Conservation (phyloP, 2,329 filamentous ascomycete genomes). For the Paecilomyces sp. region DNA sequence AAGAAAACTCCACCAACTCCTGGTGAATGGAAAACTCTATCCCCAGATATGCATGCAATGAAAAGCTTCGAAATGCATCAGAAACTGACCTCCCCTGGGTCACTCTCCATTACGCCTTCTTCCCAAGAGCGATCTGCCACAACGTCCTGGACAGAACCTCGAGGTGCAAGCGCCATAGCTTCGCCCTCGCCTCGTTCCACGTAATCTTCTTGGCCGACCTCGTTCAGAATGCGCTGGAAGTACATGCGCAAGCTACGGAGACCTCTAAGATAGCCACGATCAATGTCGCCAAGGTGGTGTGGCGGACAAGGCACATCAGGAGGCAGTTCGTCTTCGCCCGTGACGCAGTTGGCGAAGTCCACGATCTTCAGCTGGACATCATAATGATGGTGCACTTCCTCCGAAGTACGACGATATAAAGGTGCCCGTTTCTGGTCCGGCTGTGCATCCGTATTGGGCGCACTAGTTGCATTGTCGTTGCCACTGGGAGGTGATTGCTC, state of each 20-base stretch:
- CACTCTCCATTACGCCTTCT: slow-evolving; percentile 35
- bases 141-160: slow-evolving; percentile 21
- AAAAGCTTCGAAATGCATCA: slow-evolving; percentile 11
- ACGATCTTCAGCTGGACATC: slow-evolving; percentile 83
- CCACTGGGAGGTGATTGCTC: slow-evolving; percentile 33
- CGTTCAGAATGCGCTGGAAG: slow-evolving; percentile 78
- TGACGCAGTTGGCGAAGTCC: slow-evolving; percentile 96
- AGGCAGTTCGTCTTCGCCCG: slow-evolving; percentile 63
- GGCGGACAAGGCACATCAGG: slow-evolving; percentile 67
- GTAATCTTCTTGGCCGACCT: slow-evolving; percentile 50
- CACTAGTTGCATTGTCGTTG: slow-evolving; percentile 8
- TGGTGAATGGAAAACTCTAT: slow-evolving; percentile 10
- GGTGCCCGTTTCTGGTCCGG: slow-evolving; percentile 24
- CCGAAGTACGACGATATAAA: slow-evolving; percentile 21
- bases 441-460: slow-evolving; percentile 12
- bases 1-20: slow-evolving; percentile 6
- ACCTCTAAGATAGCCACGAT: slow-evolving; percentile 83
- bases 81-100: slow-evolving; percentile 38
- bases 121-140: slow-evolving; percentile 31
- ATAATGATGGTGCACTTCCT: slow-evolving; percentile 30
- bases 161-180: slow-evolving; percentile 28
- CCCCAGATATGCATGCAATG: slow-evolving; percentile 9
- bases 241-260: slow-evolving; percentile 72
- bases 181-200: slow-evolving; percentile 38
- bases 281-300: slow-evolving; percentile 69